Evolutionary conservation across 306 rosid genomes (phyloP).

Genomic region (Hylodesmum podocarpum): DNA sequence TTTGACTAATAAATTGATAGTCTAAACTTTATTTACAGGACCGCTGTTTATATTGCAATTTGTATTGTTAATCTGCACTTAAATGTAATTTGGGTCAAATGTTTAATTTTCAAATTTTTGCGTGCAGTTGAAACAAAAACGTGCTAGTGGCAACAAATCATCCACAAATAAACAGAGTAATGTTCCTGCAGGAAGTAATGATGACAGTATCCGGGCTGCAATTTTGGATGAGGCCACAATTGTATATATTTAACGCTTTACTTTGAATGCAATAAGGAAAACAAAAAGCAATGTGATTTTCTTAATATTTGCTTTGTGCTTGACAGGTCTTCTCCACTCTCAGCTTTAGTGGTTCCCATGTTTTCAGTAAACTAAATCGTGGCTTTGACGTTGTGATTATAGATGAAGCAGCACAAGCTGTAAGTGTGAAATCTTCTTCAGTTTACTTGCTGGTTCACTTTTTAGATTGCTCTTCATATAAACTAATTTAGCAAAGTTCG

Average conservation of each 20-base stretch:
- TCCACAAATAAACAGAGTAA: conserved; percentile 54
- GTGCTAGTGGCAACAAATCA: conserved; percentile 42
- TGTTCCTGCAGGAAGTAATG: conserved; percentile 66
- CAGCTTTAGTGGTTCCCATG: conserved; percentile 82
- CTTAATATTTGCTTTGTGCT: conserved; percentile 33
- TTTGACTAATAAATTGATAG: background rate
- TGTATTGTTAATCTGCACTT: conserved; percentile 14
- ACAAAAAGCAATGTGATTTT: conserved; percentile 16
- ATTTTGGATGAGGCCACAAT: conserved; percentile 89
- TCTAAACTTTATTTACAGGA: background rate
- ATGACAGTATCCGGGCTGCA: conserved; percentile 65
- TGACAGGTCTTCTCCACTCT: conserved; percentile 96
- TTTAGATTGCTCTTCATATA: conserved; percentile 19
- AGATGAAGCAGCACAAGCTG: conserved; percentile 99
- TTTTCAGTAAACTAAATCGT: conserved; percentile 75
- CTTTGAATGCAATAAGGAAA: background rate
- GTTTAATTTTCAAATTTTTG: conserved; percentile 26
- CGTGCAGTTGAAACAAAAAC: conserved; percentile 69
- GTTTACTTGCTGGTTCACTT: conserved; percentile 13
- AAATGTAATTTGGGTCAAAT: conserved; percentile 14
- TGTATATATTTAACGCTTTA: conserved; percentile 49
- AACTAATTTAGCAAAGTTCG: conserved; percentile 11
- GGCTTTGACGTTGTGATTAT: conserved; percentile 92
- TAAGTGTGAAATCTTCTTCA: conserved; percentile 44
- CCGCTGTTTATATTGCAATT: background rate